Evolutionary conservation across 2,329 filamentous ascomycete genomes (phyloP).

Genomic region (Pseudocercospora vitis): DNA sequence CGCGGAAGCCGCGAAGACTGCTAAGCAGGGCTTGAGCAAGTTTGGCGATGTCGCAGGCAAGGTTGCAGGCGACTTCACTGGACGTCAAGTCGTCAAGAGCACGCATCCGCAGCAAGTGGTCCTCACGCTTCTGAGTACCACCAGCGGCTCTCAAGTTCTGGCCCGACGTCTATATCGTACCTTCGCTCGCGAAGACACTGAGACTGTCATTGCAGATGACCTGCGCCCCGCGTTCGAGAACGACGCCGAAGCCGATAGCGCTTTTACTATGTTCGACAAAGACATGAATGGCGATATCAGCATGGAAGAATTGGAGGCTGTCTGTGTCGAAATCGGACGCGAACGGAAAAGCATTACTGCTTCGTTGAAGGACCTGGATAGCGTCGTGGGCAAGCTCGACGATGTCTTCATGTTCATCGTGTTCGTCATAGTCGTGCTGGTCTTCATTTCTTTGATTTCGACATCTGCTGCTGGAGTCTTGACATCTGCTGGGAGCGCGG

Average conservation of each 20-base stretch:
- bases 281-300: slow-evolving; percentile 96
- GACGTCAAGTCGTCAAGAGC: slow-evolving; percentile 64
- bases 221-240: slow-evolving; percentile 75
- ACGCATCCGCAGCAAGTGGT: slow-evolving; percentile 84
- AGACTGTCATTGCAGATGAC: slow-evolving; percentile 77
- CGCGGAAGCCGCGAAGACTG: slow-evolving; percentile 68
- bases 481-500: slow-evolving; percentile 81
- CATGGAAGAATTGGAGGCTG: slow-evolving; percentile 89
- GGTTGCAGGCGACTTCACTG: slow-evolving; percentile 89
- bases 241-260: slow-evolving; percentile 81
- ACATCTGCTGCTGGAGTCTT: slow-evolving; percentile 85
- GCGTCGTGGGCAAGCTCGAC: slow-evolving; percentile 86
- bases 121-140: slow-evolving; percentile 70
- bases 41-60: slow-evolving; percentile 83
- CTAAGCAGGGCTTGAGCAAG: slow-evolving; percentile 71
- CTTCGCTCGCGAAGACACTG: slow-evolving; percentile 70
- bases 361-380: slow-evolving; percentile 91
- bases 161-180: slow-evolving; percentile 87
- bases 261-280: slow-evolving; percentile 91
- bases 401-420: slow-evolving; percentile 87
- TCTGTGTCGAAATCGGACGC: slow-evolving; percentile 89
- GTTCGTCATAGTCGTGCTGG: slow-evolving; percentile 73
- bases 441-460: slow-evolving; percentile 87
- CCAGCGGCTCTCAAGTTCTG: slow-evolving; percentile 74
- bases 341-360: slow-evolving; percentile 95